A percentile compares a stretch with the other conserved stretches of the same genome.
These are phyloP conservation scores for Plasmopara viticola DNA, from an alignment of 352 stramenopile genomes.

Conservation along the genomic window DNA sequence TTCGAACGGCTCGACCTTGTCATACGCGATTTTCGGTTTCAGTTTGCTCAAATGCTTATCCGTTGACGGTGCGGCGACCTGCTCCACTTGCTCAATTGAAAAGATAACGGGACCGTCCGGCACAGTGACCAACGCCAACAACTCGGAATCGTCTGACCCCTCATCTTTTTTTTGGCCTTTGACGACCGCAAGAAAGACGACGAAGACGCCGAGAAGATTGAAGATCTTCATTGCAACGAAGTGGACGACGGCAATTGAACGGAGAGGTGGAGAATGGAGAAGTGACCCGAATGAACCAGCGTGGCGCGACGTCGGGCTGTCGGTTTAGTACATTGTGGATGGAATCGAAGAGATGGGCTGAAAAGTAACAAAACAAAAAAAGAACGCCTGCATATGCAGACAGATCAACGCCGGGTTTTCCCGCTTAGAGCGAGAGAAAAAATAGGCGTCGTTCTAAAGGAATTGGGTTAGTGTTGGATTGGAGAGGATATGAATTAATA, in stretches of 20 bases:
- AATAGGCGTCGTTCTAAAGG: no score
- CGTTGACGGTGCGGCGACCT: conserved; percentile 2
- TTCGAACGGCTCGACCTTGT: conserved; percentile 9
- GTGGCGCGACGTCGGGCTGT: no score
- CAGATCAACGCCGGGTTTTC: no score
- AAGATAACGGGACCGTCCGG: conserved; percentile 6
- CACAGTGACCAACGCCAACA: background rate
- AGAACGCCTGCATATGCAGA: no score
- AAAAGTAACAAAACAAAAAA: no score
- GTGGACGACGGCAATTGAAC: background rate
- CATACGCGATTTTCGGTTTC: conserved; percentile 6
- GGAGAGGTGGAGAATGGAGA: conserved; percentile 5
- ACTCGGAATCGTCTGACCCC: background rate
- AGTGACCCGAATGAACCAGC: conserved; percentile 1
- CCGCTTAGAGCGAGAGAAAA: no score
- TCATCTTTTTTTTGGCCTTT: conserved; percentile 4
- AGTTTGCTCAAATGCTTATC: background rate
- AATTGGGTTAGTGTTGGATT: no score
- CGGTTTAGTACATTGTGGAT: no score
- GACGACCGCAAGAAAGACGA: conserved; percentile 3
- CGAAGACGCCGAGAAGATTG: no score
- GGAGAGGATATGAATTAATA: no score
- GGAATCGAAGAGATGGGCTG: no score
- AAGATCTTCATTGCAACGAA: conserved; percentile 6
- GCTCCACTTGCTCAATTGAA: background rate